phyloP scores from a whole-genome alignment of 208 protist species.

The Crithidia sp. region DNA sequence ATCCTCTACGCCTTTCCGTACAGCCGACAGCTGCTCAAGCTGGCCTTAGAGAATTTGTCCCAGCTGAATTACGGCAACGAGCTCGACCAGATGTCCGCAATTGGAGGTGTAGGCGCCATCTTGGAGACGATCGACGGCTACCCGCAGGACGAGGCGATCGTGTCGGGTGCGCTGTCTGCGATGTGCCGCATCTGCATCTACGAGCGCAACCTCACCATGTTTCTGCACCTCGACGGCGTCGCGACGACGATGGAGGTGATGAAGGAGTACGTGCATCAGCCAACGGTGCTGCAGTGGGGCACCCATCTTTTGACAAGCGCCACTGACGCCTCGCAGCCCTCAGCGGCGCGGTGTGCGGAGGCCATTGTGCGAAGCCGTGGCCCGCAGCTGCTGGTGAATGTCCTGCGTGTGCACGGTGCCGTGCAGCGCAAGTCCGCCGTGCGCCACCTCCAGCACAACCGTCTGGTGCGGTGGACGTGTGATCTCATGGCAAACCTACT shows the following conservation, averaged over 20 bases:
- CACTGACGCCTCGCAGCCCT: conserved; percentile 38
- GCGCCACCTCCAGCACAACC: conserved; percentile 26
- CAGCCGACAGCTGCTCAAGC: conserved; percentile 50
- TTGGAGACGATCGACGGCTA: conserved; percentile 84
- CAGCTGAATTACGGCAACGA: conserved; percentile 33
- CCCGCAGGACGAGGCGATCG: conserved; percentile 70
- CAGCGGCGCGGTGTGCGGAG: conserved; percentile 37
- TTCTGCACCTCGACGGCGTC: conserved; percentile 75
- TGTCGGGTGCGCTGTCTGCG: conserved; percentile 58
- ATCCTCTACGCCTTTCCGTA: conserved; percentile 83
- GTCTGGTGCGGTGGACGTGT: conserved; percentile 47
- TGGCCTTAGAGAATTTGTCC: conserved; percentile 55
- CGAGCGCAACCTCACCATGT: conserved; percentile 56
- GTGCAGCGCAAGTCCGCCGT: conserved; percentile 22
- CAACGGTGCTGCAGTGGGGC: conserved; percentile 75
- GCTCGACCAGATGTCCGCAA: conserved; percentile 44
- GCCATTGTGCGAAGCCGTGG: conserved; percentile 49
- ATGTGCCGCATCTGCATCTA: conserved; percentile 74
- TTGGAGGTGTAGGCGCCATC: conserved; percentile 72
- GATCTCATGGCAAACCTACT: conserved; percentile 56
- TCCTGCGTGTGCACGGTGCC: conserved; percentile 53
- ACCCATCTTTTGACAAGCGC: conserved; percentile 61
- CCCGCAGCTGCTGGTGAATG: conserved; percentile 59
- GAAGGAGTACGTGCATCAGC: conserved; percentile 75
- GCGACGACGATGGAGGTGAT: conserved; percentile 81